Evolutionary conservation across 1,284 basidiomycete species (phyloP).

Genomic region (Somion occarium): DNA sequence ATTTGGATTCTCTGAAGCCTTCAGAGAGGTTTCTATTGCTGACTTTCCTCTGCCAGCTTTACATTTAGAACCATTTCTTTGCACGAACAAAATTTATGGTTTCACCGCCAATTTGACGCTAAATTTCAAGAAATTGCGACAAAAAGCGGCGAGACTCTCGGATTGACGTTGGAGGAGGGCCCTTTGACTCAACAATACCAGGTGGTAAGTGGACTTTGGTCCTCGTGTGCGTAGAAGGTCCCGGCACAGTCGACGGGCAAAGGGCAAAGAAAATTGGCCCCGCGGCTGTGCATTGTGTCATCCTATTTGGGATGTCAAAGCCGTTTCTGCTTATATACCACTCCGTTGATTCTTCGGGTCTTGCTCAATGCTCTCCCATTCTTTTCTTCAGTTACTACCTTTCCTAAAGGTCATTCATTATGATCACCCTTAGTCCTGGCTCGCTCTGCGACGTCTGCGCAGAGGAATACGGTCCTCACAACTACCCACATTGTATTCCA

Average conservation of each 20-base stretch:
- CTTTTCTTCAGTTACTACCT: conserved; percentile 24
- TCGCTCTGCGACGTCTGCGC: conserved; percentile 83
- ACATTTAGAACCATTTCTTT: conserved; percentile 1
- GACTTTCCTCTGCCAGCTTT: conserved; percentile 5
- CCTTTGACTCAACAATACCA: conserved; percentile 8
- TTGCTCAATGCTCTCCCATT: conserved; percentile 26
- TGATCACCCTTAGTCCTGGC: conserved; percentile 75
- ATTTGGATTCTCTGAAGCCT: conserved; percentile 12
- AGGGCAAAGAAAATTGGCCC: conserved; percentile 16
- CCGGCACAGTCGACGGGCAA: conserved; percentile 11
- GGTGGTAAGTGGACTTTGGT: conserved; percentile 10
- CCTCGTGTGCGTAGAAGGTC: conserved; percentile 14
- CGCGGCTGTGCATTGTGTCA: conserved; percentile 15
- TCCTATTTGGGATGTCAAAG: conserved; percentile 14
- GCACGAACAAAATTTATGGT: conserved; percentile 20
- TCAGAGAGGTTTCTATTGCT: conserved; percentile 12
- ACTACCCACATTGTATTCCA: conserved; percentile 71
- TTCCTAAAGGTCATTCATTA: conserved; percentile 31
- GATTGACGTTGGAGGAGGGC: conserved; percentile 13
- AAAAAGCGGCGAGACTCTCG: conserved; percentile 18
- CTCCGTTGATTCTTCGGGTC: conserved; percentile 20
- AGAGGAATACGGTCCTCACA: conserved; percentile 71
- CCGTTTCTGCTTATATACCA: conserved; percentile 23
- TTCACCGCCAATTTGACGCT: conserved; percentile 18
- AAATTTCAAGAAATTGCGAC: conserved; percentile 11